Evolutionary conservation across 441 rosid species (phyloP).

Genomic region (Flueggea neowawraea): DNA sequence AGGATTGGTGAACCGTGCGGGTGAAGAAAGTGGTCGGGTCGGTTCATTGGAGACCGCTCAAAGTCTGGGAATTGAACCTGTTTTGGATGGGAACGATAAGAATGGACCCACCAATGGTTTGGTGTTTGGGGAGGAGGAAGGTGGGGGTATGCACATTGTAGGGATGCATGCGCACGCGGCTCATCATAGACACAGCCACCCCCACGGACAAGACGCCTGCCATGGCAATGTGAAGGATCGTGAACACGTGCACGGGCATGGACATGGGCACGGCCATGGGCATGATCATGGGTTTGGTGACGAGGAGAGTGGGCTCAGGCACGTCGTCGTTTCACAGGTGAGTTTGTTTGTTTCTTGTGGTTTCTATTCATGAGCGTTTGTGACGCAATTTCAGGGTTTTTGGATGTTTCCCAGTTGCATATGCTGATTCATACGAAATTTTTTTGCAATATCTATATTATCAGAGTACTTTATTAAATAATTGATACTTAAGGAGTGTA

Average conservation of each 20-base stretch:
- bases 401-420: too few relatives aligned
- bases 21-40: slow-evolving; percentile 37
- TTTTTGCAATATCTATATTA: too few relatives aligned
- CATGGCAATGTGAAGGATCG: slow-evolving; percentile 37
- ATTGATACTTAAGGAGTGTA: too few relatives aligned
- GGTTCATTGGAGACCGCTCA: slow-evolving; percentile 30
- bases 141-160: slow-evolving; percentile 82
- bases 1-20: slow-evolving; percentile 33
- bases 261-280: slow-evolving; percentile 23
- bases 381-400: too few relatives aligned
- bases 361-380: neutral
- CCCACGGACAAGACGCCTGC: slow-evolving; percentile 60
- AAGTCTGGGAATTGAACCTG: slow-evolving; percentile 33
- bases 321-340: slow-evolving; percentile 95
- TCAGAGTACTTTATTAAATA: too few relatives aligned
- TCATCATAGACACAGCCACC: slow-evolving; percentile 76
- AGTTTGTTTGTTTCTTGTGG: neutral
- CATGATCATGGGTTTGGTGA: slow-evolving; percentile 34
- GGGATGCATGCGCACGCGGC: slow-evolving; percentile 91
- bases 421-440: too few relatives aligned
- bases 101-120: slow-evolving; percentile 27
- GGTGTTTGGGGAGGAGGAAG: slow-evolving; percentile 86
- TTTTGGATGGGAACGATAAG: slow-evolving; percentile 9
- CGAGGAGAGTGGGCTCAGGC: slow-evolving; percentile 55
- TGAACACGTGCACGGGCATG: slow-evolving; percentile 28